Percentiles rank a stretch among this genome's conserved stretches.
These are phyloP conservation scores for Vanrija humicola DNA, from an alignment of 1,284 basidiomycete species.

Conservation along the genomic window DNA sequence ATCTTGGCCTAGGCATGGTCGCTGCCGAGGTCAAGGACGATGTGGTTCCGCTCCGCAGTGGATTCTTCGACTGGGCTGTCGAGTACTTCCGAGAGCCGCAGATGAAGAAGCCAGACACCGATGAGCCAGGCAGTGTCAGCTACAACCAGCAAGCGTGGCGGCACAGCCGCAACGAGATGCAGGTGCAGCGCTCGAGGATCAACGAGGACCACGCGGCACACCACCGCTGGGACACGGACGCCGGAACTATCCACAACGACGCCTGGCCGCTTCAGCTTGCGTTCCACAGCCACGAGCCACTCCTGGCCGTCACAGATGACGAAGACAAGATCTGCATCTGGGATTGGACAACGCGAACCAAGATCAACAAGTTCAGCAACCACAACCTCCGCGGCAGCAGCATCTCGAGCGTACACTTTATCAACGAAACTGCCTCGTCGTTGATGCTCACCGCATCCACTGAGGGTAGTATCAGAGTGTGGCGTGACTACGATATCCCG, in stretches of 20 bases:
- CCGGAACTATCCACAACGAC: slow-evolving; percentile 67
- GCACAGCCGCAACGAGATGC: slow-evolving; percentile 81
- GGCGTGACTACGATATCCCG: slow-evolving; percentile 69
- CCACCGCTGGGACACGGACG: slow-evolving; percentile 75
- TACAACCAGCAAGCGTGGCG: slow-evolving; percentile 97
- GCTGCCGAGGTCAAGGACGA: slow-evolving; percentile 52
- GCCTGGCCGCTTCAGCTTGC: slow-evolving; percentile 71
- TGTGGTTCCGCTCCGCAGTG: slow-evolving; percentile 78
- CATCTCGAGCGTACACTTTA: slow-evolving; percentile 86
- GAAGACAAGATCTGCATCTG: slow-evolving; percentile 83
- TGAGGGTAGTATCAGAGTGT: slow-evolving; percentile 87
- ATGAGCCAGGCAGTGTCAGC: slow-evolving; percentile 88
- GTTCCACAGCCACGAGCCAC: slow-evolving; percentile 89
- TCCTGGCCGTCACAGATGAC: slow-evolving; percentile 82
- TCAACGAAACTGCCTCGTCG: slow-evolving; percentile 93
- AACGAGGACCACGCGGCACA: slow-evolving; percentile 66
- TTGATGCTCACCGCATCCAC: slow-evolving; percentile 84
- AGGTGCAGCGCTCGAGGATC: slow-evolving; percentile 60
- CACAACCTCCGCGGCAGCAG: slow-evolving; percentile 76
- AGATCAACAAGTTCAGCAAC: slow-evolving; percentile 80
- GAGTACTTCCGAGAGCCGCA: slow-evolving; percentile 98
- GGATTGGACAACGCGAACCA: slow-evolving; percentile 83
- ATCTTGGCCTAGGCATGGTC: slow-evolving; percentile 49
- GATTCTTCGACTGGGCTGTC: slow-evolving; percentile 92
- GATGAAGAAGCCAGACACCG: slow-evolving; percentile 93